Evolutionary conservation across 2,329 filamentous ascomycete species (phyloP).

Genomic region (Hypoxylon sp.): DNA sequence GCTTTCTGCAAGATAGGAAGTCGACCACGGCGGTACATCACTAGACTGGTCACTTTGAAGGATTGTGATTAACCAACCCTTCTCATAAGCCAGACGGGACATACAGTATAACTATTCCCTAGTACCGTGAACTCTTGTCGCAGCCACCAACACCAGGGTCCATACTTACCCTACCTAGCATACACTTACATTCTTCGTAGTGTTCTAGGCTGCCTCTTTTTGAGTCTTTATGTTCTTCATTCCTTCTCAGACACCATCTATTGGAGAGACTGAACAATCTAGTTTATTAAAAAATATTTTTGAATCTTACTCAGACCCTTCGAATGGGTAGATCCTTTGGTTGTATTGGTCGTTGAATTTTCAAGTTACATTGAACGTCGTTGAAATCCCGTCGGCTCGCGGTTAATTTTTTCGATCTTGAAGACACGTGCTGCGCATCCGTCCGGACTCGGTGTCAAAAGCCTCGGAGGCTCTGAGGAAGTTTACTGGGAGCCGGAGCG

Average conservation of each 20-base stretch:
- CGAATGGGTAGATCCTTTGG: slow-evolving; percentile 1
- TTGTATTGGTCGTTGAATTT: slow-evolving; percentile 20
- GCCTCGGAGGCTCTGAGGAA: slow-evolving; percentile 21
- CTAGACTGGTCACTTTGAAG: slow-evolving; percentile 40
- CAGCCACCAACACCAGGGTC: slow-evolving; percentile 4
- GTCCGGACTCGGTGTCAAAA: slow-evolving; percentile 34
- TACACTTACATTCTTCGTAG: slow-evolving; percentile 19
- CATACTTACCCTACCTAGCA: slow-evolving; percentile 15
- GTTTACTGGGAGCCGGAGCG: slow-evolving; percentile 10
- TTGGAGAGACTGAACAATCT: slow-evolving; percentile 11
- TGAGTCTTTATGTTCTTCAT: slow-evolving; percentile 13
- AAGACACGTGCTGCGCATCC: slow-evolving; percentile 30
- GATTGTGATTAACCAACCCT: slow-evolving; percentile 39
- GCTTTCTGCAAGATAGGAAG: slow-evolving; percentile 37
- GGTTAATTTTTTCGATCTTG: slow-evolving; percentile 20
- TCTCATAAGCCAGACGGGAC: slow-evolving; percentile 16
- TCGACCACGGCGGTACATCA: slow-evolving; percentile 14
- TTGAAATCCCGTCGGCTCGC: slow-evolving; percentile 20
- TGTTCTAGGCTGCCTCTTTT: slow-evolving; percentile 21
- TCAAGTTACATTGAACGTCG: slow-evolving; percentile 27
- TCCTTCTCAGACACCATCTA: slow-evolving; percentile 11
- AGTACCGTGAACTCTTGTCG: slow-evolving; percentile 40
- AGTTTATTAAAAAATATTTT: slow-evolving; percentile 16
- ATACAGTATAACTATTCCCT: slow-evolving; percentile 44
- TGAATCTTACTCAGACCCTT: not conserved